Evolutionary conservation across 179 eudicot species (phyloP).

Genomic region (Camellia oleifera): DNA sequence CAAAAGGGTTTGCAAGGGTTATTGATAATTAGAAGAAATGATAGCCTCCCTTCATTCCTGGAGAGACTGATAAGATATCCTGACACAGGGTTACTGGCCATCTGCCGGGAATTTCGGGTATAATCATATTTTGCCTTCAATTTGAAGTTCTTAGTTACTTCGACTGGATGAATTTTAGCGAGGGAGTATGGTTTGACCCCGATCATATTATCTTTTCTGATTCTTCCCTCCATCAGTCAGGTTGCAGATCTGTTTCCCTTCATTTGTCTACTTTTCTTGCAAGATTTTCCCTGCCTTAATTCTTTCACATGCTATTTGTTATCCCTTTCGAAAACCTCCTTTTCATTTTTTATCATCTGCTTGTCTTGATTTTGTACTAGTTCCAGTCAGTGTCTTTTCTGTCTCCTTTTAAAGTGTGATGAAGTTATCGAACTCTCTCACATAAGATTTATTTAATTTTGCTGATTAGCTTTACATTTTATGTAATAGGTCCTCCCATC

Average conservation of each 20-base stretch:
- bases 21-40: no score
- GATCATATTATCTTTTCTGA: not conserved
- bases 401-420: not conserved
- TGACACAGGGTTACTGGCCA: no score
- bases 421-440: not conserved
- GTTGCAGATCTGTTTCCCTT: not conserved
- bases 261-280: conserved; percentile 2
- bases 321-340: not conserved
- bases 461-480: conserved; percentile 11
- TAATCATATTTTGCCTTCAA: no score
- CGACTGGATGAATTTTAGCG: no score
- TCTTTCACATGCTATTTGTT: not conserved
- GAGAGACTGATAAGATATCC: no score
- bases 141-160: no score
- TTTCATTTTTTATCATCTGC: not conserved
- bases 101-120: no score
- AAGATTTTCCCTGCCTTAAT: not conserved
- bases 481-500: conserved; percentile 78
- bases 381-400: not conserved
- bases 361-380: conserved; percentile 9
- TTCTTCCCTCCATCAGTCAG: not conserved
- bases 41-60: no score
- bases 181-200: not conserved
- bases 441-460: not conserved
- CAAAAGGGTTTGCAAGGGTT: no score